Conservation (phyloP, 495 filamentous ascomycete genomes). For the Neurospora intermedia region DNA sequence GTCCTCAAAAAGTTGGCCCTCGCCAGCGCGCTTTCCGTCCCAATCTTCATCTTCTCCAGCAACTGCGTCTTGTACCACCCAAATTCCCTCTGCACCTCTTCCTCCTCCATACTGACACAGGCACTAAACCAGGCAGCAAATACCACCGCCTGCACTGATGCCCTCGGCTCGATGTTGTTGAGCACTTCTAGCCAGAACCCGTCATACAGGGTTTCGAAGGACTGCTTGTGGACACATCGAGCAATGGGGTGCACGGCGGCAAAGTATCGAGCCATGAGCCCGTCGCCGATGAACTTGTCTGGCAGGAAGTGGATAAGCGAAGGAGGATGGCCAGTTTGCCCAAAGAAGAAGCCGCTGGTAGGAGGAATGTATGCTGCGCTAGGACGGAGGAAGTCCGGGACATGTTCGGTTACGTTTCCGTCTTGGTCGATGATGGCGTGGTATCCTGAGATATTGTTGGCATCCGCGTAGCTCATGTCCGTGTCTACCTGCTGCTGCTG, state of each 20-base stretch:
- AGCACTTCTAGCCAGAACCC: slow-evolving; percentile 51
- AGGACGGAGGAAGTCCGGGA: slow-evolving; percentile 39
- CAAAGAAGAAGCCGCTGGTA: slow-evolving; percentile 59
- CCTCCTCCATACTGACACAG: slow-evolving; percentile 50
- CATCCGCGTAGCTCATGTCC: not conserved
- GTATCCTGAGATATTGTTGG: not conserved
- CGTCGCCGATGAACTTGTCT: slow-evolving; percentile 35
- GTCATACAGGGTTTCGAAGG: slow-evolving; percentile 51
- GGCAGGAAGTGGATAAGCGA: slow-evolving; percentile 48
- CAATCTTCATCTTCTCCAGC: slow-evolving; percentile 49
- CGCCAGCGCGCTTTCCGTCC: slow-evolving; percentile 51
- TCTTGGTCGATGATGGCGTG: not conserved
- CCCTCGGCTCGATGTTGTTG: slow-evolving; percentile 43
- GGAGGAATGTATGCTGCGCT: slow-evolving; percentile 45
- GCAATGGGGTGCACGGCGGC: slow-evolving; percentile 54
- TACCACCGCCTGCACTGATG: slow-evolving; percentile 55
- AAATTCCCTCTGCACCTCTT: slow-evolving; percentile 36
- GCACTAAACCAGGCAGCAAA: slow-evolving; percentile 59
- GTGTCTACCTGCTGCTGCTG: not conserved
- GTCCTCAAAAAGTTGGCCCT: slow-evolving; percentile 60
- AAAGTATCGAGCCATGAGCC: slow-evolving; percentile 55
- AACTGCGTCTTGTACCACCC: slow-evolving; percentile 40
- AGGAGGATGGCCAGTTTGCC: slow-evolving; percentile 33
- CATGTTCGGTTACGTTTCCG: not conserved
- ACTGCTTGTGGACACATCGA: slow-evolving; percentile 50